These are phyloP conservation scores for Paecilomyces niveus DNA, from an alignment of 2,329 filamentous ascomycete genomes.

Conservation along the genomic window DNA sequence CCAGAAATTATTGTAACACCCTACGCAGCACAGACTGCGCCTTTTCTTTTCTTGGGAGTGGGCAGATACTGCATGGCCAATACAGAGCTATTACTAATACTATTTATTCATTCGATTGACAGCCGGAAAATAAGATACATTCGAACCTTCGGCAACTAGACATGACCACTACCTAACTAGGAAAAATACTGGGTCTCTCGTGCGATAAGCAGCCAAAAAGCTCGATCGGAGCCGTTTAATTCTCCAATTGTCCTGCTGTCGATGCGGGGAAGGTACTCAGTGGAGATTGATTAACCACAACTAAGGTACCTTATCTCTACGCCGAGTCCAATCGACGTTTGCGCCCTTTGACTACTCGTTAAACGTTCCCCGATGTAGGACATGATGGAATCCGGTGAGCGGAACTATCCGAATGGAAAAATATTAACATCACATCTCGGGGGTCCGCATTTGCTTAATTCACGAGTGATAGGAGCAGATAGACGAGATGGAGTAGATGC, in stretches of 20 bases:
- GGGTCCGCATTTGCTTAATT: not conserved
- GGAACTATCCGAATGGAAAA: not conserved
- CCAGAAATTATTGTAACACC: no score
- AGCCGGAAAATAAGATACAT: no score
- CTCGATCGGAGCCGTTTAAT: not conserved
- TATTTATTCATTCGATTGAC: no score
- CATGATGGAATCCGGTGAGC: not conserved
- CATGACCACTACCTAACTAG: not conserved
- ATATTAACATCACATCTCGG: not conserved
- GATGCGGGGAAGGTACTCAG: not conserved
- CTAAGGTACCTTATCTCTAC: not conserved
- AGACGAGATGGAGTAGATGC: not conserved
- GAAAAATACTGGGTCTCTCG: not conserved
- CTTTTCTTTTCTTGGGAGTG: no score
- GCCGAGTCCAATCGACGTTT: not conserved
- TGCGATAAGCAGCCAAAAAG: not conserved
- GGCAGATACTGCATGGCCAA: no score
- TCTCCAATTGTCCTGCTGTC: not conserved
- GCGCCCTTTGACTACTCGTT: not conserved
- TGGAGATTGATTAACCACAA: not conserved
- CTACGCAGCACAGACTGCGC: no score
- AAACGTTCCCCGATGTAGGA: not conserved
- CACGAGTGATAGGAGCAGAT: not conserved
- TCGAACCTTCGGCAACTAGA: no score
- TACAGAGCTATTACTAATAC: no score